Base-by-base conservation (phyloP, 352 stramenopile species). In the Achlya hypogyna region DNA sequence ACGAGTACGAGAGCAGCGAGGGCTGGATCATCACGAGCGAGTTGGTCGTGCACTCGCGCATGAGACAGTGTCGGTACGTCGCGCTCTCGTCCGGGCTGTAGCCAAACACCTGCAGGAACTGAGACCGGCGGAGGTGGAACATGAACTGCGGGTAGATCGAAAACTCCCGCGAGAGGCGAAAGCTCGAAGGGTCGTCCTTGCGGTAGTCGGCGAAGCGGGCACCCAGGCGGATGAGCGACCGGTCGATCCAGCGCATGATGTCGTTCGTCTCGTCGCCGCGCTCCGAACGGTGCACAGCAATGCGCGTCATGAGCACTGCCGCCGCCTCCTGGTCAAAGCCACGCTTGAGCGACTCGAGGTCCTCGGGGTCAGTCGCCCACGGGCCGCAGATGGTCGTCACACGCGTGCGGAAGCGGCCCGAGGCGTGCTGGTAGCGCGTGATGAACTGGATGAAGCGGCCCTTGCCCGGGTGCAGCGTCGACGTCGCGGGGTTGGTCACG, bases 21-120 rank as follows among this genome's bases (percentile, higher is more conserved):
- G 98, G 97, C 80, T 99, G 98, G 74, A 99, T 97, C 98, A 99
- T 99, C 53, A 99, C 96, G 25, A 99, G 81, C 35, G 91, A 98
- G 79, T 99, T 99, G 52, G 91, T 98, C 51, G 91, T 97, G 75
- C 93, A 98, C 75, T 99, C 96, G 27, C 91, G 87, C 60, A 93
- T 81, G 62, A 99, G 71, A 52, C 81, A 89, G 75, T 98, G 96
- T 31, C 95, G 85, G 78, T 99, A 98, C 78, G 98, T 98, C 40
- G 93, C 88, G 59, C 92, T 97, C 75, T 99, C 98, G 75, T 99
- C 98, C 9, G 97, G 98, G 67, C 88, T 98, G 69, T 97, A 98
- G 67, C 98, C 98, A 74, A 99, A 99, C 34, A 98, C 84, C 34
- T 99, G 98, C 63, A 99, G 79, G 76, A 99, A 99, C 79, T 99